Evolutionary conservation across 164 flowering plant species (phyloP), one percentile per base, ranked within the genome.

Genomic region (Amborella trichopoda): DNA sequence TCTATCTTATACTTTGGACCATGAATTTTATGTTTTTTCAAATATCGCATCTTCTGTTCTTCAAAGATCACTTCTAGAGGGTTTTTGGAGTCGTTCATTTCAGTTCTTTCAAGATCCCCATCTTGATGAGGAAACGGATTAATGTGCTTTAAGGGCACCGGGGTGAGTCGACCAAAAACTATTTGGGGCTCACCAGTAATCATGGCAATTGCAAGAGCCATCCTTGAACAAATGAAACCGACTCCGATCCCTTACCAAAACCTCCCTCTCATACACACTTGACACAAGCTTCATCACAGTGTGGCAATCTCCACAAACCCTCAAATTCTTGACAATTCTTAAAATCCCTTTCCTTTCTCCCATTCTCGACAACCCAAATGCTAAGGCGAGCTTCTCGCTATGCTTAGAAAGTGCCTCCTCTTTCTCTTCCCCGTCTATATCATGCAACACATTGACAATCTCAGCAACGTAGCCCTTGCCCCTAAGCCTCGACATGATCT

Each of bases 111-210:
- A n/a, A n/a, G n/a, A n/a, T n/a, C n/a, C n/a, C n/a, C n/a, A n/a
- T n/a, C n/a, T n/a, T n/a, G n/a, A n/a, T n/a, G n/a, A n/a, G n/a
- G n/a, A n/a, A n/a, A n/a, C n/a, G n/a, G n/a, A n/a, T n/a, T n/a
- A n/a, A n/a, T n/a, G n/a, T n/a, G n/a, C n/a, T n/a, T n/a, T n/a
- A n/a, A n/a, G n/a, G n/a, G n/a, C n/a, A n/a, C n/a, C n/a, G n/a
- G n/a, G n/a, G n/a, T n/a, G n/a, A n/a, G n/a, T n/a, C n/a, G n/a
- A n/a, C n/a, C n/a, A n/a, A n/a, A n/a, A n/a, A n/a, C n/a, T n/a
- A n/a, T n/a, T n/a, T n/a, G n/a, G n/a, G n/a, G n/a, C n/a, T 78
- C 60, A 82, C 87, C 87, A 82, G 55, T 73, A 82, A 60, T 77
- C 87, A 53, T 58, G 60, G 48, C 87, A 82, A 5, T 84, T 75